phyloP scores from a whole-genome alignment of 768 basidiomycete genomes.

The Tulasnella sp. region DNA sequence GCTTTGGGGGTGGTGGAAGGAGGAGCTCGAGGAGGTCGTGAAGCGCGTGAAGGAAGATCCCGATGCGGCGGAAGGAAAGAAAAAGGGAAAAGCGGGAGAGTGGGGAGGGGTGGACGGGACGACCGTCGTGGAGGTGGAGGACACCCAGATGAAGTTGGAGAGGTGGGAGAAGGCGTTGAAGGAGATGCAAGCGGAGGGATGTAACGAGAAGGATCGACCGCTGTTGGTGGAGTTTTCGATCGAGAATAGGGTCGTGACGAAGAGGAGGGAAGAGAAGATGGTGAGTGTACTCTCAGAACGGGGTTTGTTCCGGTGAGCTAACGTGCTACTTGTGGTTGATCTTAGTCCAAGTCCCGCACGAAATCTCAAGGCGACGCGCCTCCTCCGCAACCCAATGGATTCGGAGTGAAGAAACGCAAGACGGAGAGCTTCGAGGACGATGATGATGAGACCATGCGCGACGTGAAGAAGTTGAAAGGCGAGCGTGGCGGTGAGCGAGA shows the following conservation, averaged over 20 bases:
- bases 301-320: neutral
- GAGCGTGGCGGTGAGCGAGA: neutral
- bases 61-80: slow-evolving; percentile 37
- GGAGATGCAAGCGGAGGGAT: slow-evolving; percentile 22
- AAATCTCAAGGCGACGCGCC: neutral
- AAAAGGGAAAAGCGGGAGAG: neutral
- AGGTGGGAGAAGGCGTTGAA: slow-evolving; percentile 47
- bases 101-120: slow-evolving; percentile 37
- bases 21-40: slow-evolving; percentile 40
- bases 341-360: neutral
- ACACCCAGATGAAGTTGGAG: slow-evolving; percentile 42
- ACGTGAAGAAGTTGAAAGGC: neutral
- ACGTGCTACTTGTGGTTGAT: neutral
- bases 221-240: slow-evolving; percentile 94
- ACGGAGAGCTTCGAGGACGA: neutral
- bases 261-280: slow-evolving; percentile 46
- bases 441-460: neutral
- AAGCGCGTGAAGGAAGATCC: slow-evolving; percentile 50
- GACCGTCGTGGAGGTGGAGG: slow-evolving; percentile 30
- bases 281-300: neutral
- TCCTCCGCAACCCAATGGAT: neutral
- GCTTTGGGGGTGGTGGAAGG: slow-evolving; percentile 76
- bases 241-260: slow-evolving; percentile 85
- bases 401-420: neutral
- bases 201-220: slow-evolving; percentile 29